These are phyloP conservation scores for Phytophthora europaea DNA, from an alignment of 352 stramenopile species.

Conservation along the genomic window DNA sequence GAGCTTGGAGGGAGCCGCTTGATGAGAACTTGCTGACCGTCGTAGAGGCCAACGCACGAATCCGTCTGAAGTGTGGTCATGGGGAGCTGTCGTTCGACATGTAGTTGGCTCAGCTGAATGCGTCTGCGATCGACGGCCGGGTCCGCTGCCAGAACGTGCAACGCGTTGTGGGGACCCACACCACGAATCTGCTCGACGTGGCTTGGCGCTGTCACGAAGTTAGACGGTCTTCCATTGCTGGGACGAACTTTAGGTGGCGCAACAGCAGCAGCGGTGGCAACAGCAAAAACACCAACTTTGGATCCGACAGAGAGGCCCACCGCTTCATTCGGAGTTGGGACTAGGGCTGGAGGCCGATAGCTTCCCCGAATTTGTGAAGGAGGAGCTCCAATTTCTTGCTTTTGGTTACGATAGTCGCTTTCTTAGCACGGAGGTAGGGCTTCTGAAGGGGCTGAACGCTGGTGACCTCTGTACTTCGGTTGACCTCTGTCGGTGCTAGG, in stretches of 20 bases:
- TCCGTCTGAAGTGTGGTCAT: conserved; percentile 40
- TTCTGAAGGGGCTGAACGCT: background rate
- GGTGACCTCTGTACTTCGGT: background rate
- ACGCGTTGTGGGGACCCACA: conserved; percentile 16
- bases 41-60: conserved; percentile 25
- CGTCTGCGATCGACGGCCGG: conserved; percentile 19
- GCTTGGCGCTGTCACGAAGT: conserved; percentile 2
- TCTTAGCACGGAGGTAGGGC: conserved; percentile 1
- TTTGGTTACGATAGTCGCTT: background rate
- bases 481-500: conserved; percentile 1
- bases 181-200: conserved; percentile 18
- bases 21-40: conserved; percentile 25
- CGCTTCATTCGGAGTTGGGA: background rate
- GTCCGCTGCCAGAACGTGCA: conserved; percentile 24
- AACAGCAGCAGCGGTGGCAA: background rate
- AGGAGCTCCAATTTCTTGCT: background rate
- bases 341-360: conserved; percentile 3
- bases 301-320: background rate
- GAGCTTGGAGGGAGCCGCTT: conserved; percentile 17
- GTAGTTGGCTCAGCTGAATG: conserved; percentile 19
- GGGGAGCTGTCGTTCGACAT: conserved; percentile 32
- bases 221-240: background rate
- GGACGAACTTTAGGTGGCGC: conserved; percentile 13
- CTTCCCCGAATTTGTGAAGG: conserved; percentile 7
- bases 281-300: background rate